These are phyloP conservation scores for Arthrobotrys conoides DNA, from an alignment of 2,329 filamentous ascomycete species.

Conservation along the genomic window DNA sequence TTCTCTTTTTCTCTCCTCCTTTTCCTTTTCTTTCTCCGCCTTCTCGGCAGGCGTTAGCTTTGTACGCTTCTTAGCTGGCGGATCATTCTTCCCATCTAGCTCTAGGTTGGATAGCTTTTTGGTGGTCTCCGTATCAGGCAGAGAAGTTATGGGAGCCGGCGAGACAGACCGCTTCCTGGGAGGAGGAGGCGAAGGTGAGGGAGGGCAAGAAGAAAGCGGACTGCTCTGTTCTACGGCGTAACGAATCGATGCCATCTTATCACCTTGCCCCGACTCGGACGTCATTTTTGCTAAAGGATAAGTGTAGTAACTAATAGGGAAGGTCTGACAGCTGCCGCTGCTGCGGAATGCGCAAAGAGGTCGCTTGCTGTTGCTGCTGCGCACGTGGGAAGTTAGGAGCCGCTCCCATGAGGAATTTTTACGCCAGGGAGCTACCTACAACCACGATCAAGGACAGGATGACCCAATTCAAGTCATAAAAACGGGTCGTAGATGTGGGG, in stretches of 20 bases:
- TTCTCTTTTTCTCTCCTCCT: constrained; percentile 68
- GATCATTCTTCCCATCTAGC: constrained; percentile 36
- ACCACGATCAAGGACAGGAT: not conserved
- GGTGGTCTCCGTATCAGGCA: constrained; percentile 47
- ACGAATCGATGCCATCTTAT: constrained; percentile 21
- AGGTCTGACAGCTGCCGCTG: not conserved
- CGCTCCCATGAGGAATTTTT: constrained; percentile 5
- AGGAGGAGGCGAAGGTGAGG: constrained; percentile 33
- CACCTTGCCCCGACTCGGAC: constrained; percentile 1
- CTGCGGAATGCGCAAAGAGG: constrained; percentile 12
- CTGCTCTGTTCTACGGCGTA: constrained; percentile 42
- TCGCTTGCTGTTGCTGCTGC: constrained; percentile 24
- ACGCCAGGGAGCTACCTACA: constrained; percentile 27
- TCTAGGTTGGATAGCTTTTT: constrained; percentile 53
- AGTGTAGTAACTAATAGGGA: not conserved
- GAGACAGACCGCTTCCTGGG: constrained; percentile 13
- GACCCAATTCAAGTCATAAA: not conserved
- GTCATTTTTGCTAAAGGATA: constrained; percentile 17
- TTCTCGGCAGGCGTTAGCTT: constrained; percentile 63
- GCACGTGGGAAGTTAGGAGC: constrained; percentile 37
- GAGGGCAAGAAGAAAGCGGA: constrained; percentile 44
- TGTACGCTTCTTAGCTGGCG: constrained; percentile 41
- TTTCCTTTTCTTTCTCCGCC: constrained; percentile 68
- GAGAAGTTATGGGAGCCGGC: constrained; percentile 19
- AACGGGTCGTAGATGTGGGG: constrained; percentile 10